phyloP scores from a whole-genome alignment of 2,329 filamentous ascomycete genomes.

The Clarireedia homoeocarpa region DNA sequence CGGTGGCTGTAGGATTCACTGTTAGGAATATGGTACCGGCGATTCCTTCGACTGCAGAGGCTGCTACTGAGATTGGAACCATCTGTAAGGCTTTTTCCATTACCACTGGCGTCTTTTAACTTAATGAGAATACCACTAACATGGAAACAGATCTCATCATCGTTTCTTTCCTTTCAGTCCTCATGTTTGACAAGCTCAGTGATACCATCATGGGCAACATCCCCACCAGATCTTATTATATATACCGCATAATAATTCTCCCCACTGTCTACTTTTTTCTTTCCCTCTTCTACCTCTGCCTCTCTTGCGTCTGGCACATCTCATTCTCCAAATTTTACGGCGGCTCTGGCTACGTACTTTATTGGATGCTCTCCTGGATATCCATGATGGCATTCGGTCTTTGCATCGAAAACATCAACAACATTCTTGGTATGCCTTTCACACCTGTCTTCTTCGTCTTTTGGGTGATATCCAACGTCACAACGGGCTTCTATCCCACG shows the following conservation, averaged over 20 bases:
- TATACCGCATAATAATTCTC: slow-evolving; percentile 12
- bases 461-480: slow-evolving; percentile 17
- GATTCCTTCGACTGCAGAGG: slow-evolving; percentile 14
- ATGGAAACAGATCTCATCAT: slow-evolving; percentile 14
- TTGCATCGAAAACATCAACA: slow-evolving; percentile 16
- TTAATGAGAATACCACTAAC: background rate
- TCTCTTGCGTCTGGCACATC: slow-evolving; percentile 16
- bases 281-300: slow-evolving; percentile 13
- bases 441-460: slow-evolving; percentile 18
- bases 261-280: slow-evolving; percentile 14
- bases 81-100: slow-evolving; percentile 10
- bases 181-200: slow-evolving; percentile 15
- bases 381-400: slow-evolving; percentile 18
- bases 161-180: slow-evolving; percentile 17
- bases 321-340: slow-evolving; percentile 14
- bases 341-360: slow-evolving; percentile 13
- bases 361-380: slow-evolving; percentile 18
- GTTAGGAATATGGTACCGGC: slow-evolving; percentile 14
- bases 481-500: slow-evolving; percentile 16
- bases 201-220: slow-evolving; percentile 17
- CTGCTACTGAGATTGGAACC: slow-evolving; percentile 18
- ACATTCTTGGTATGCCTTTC: slow-evolving; percentile 15
- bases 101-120: background rate
- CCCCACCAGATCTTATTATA: slow-evolving; percentile 9
- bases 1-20: slow-evolving; percentile 10